Conservation (phyloP, 805 yeast genomes). For the Sugiyamaella boreocaroliniensis region DNA sequence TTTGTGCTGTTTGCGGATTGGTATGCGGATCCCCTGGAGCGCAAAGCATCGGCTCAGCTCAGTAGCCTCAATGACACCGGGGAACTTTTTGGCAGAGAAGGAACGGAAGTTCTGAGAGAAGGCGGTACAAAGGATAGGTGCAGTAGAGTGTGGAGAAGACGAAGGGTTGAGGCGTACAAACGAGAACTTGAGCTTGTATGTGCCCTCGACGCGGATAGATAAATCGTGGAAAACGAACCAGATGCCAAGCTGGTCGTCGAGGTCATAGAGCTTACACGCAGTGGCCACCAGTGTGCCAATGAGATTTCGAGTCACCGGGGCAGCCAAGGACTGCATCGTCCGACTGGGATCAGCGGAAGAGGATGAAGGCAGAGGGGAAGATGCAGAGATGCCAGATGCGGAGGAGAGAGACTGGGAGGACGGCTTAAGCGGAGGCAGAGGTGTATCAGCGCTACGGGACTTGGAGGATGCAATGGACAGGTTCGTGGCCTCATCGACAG, state of each 20-base stretch:
- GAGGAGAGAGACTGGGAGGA: not conserved
- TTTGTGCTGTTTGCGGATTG: slow-evolving; percentile 32
- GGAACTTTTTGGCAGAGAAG: slow-evolving; percentile 40
- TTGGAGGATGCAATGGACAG: slow-evolving; percentile 16
- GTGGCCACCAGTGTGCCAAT: slow-evolving; percentile 37
- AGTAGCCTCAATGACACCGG: slow-evolving; percentile 40
- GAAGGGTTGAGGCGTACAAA: slow-evolving; percentile 30
- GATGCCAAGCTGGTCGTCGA: slow-evolving; percentile 32
- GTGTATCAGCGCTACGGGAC: not conserved
- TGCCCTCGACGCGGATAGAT: slow-evolving; percentile 39
- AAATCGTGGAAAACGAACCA: slow-evolving; percentile 41
- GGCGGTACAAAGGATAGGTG: slow-evolving; percentile 20
- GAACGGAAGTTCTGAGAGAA: slow-evolving; percentile 35
- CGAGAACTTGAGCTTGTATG: slow-evolving; percentile 34
- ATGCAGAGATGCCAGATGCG: not conserved
- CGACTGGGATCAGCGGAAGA: not conserved
- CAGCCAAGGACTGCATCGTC: slow-evolving; percentile 10
- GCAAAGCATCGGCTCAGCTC: slow-evolving; percentile 37
- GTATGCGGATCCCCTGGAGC: slow-evolving; percentile 39
- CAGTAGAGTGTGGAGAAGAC: not conserved
- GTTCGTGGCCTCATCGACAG: slow-evolving; percentile 29
- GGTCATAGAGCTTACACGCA: slow-evolving; percentile 35
- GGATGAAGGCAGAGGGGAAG: not conserved
- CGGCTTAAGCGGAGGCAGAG: not conserved
- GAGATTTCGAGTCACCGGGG: slow-evolving; percentile 33